These are phyloP conservation scores for Erodium moschatum DNA, from an alignment of 441 rosid genomes.

Conservation along the genomic window DNA sequence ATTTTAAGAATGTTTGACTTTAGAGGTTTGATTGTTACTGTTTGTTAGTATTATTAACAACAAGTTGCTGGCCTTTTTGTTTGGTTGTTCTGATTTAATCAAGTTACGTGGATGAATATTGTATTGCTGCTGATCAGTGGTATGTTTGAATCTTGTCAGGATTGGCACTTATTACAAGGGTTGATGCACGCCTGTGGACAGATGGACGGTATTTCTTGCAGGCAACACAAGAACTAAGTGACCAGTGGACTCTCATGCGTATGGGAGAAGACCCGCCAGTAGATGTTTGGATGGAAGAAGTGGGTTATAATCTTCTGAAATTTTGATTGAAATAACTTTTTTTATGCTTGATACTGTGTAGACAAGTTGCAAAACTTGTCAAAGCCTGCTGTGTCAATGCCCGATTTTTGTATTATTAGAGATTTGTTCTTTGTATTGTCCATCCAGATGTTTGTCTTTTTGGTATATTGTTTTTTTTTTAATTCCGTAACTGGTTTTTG, in stretches of 20 bases:
- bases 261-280: slow-evolving; percentile 79
- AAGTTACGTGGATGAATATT: not conserved
- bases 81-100: not conserved
- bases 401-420: not conserved
- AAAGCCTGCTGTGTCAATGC: not conserved
- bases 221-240: slow-evolving; percentile 67
- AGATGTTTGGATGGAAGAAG: slow-evolving; percentile 76
- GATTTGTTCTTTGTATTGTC: not conserved
- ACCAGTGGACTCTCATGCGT: slow-evolving; percentile 84
- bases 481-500: not conserved
- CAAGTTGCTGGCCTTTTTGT: not conserved
- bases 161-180: slow-evolving; percentile 61
- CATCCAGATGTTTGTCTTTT: not conserved
- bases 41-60: not conserved
- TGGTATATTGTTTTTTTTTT: not conserved
- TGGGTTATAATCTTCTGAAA: slow-evolving; percentile 28
- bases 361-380: not conserved
- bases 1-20: not conserved
- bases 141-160: slow-evolving; percentile 35
- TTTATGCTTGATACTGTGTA: not conserved
- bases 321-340: not conserved
- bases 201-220: slow-evolving; percentile 89
- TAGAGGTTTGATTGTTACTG: not conserved
- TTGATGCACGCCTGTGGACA: slow-evolving; percentile 80
- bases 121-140: slow-evolving; percentile 6